phyloP scores from a whole-genome alignment of 2,329 filamentous ascomycete genomes.

The Pseudogymnoascus sp. region DNA sequence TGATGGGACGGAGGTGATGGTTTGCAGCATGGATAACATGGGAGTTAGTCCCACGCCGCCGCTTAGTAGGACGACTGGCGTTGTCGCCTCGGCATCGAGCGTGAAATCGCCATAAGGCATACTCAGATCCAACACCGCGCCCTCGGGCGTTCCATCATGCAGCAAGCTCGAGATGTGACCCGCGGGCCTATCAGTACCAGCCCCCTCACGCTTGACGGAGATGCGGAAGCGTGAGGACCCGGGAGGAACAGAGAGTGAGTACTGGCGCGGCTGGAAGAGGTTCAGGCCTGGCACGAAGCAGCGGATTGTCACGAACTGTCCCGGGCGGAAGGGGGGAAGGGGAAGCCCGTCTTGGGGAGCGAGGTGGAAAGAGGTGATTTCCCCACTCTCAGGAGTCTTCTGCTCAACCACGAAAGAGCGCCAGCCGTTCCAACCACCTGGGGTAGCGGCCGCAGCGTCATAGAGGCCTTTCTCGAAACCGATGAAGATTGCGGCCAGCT shows the following conservation, averaged over 20 bases:
- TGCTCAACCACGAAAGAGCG: slow-evolving; percentile 45
- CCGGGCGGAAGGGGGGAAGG: slow-evolving; percentile 55
- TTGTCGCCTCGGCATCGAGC: slow-evolving; percentile 38
- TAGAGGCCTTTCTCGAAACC: slow-evolving; percentile 53
- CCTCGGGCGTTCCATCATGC: slow-evolving; percentile 39
- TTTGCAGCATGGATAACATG: slow-evolving; percentile 55
- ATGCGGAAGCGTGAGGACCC: slow-evolving; percentile 53
- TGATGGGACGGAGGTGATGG: slow-evolving; percentile 27
- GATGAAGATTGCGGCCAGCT: slow-evolving; percentile 65
- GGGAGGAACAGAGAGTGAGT: slow-evolving; percentile 57
- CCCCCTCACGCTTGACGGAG: slow-evolving; percentile 57
- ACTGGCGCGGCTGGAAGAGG: slow-evolving; percentile 62
- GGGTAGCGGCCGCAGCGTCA: slow-evolving; percentile 29
- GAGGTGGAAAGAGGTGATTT: slow-evolving; percentile 65
- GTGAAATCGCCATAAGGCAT: slow-evolving; percentile 53
- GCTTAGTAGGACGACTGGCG: slow-evolving; percentile 57
- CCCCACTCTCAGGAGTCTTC: slow-evolving; percentile 51
- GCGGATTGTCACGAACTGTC: slow-evolving; percentile 64
- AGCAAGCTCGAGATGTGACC: slow-evolving; percentile 47
- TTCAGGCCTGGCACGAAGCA: slow-evolving; percentile 51
- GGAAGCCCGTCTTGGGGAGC: slow-evolving; percentile 49
- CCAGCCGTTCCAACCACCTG: slow-evolving; percentile 38
- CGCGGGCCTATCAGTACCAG: slow-evolving; percentile 28
- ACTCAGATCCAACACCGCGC: slow-evolving; percentile 45
- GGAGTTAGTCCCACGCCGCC: slow-evolving; percentile 61